Evolutionary conservation across 768 basidiomycete species (phyloP).

Genomic region (Pleurotus cornucopiae): DNA sequence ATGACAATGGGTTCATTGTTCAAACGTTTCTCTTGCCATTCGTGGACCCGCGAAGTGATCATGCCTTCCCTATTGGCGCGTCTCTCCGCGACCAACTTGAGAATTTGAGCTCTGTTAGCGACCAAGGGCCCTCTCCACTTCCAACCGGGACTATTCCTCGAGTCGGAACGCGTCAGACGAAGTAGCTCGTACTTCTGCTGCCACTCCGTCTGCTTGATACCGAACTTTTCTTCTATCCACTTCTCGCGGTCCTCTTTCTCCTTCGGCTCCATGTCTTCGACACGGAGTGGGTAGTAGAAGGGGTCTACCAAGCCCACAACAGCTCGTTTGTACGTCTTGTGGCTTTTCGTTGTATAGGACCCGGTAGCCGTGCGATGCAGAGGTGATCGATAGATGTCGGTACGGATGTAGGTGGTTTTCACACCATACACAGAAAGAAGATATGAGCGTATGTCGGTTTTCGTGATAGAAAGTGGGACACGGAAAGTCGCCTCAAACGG

Average conservation of each 20-base stretch:
- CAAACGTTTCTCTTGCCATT: conserved; percentile 31
- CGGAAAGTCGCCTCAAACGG: conserved; percentile 95
- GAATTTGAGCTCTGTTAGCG: conserved; percentile 41
- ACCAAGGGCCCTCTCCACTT: conserved; percentile 35
- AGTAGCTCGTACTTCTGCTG: conserved; percentile 34
- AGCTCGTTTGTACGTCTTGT: conserved; percentile 82
- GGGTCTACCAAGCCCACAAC: conserved; percentile 89
- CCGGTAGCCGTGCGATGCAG: conserved; percentile 19
- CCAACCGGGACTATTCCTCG: conserved; percentile 27
- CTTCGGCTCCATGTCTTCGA: conserved; percentile 70
- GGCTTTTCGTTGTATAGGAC: conserved; percentile 28
- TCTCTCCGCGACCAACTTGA: conserved; percentile 38
- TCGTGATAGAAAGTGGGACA: conserved; percentile 83
- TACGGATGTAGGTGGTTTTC: conserved; percentile 88
- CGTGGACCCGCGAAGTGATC: conserved; percentile 28
- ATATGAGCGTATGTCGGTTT: conserved; percentile 88
- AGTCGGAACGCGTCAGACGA: conserved; percentile 33
- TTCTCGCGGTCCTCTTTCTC: conserved; percentile 52
- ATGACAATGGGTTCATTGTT: conserved; percentile 23
- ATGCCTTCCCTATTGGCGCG: conserved; percentile 35
- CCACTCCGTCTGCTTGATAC: conserved; percentile 32
- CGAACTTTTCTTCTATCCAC: conserved; percentile 63
- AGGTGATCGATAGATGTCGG: conserved; percentile 81
- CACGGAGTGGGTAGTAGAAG: conserved; percentile 85
- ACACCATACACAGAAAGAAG: conserved; percentile 84